Percentiles rank a stretch among this genome's conserved stretches.
These are phyloP conservation scores for Litsea cubeba DNA, from an alignment of 164 flowering plant genomes.

Conservation along the genomic window DNA sequence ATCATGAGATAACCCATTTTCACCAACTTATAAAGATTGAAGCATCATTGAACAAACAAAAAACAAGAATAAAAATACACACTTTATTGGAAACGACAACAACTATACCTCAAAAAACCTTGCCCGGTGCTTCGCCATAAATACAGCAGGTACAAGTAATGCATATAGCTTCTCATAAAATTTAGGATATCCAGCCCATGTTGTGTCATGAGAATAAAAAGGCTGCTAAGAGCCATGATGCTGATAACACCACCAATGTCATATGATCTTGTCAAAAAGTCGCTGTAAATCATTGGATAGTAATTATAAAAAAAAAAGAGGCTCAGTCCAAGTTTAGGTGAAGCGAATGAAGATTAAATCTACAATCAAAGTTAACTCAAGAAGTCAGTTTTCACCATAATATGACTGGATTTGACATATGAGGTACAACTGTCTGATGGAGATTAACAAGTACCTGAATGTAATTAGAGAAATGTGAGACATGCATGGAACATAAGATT, in stretches of 20 bases:
- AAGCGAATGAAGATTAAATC: not conserved
- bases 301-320: not conserved
- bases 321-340: conserved; percentile 2
- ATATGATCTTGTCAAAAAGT: conserved; percentile 91
- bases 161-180: conserved; percentile 91
- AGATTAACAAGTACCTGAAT: conserved; percentile 77
- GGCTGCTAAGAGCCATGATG: conserved; percentile 95
- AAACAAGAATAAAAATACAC: not conserved
- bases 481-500: not conserved
- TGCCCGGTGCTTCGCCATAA: conserved; percentile 86
- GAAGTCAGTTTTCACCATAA: conserved; percentile 46
- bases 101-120: conserved; percentile 71
- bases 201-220: conserved; percentile 83
- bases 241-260: conserved; percentile 96
- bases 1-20: not conserved
- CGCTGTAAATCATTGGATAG: conserved; percentile 51
- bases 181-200: conserved; percentile 87
- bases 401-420: conserved; percentile 69
- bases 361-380: not conserved
- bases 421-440: conserved; percentile 74
- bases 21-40: not conserved
- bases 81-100: not conserved
- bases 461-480: not conserved
- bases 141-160: conserved; percentile 70
- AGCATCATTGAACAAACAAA: not conserved